phyloP scores from a whole-genome alignment of 768 basidiomycete genomes.

The Hypholoma fasciculare region DNA sequence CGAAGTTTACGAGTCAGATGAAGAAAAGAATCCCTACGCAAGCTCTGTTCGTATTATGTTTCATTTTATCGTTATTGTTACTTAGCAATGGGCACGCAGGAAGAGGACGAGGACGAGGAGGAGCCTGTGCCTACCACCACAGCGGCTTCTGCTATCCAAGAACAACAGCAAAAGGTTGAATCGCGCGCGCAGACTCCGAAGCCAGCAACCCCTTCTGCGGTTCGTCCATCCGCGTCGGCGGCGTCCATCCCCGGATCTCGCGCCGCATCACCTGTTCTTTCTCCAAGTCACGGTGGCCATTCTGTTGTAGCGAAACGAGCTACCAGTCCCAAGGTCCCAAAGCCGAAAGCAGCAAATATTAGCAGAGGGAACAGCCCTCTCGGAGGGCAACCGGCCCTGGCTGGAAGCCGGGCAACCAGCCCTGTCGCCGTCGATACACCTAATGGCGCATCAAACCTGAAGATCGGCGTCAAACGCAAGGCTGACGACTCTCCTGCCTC shows the following conservation, averaged over 20 bases:
- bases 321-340: constrained; percentile 75
- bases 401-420: constrained; percentile 43
- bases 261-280: constrained; percentile 57
- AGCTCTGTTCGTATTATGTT: constrained; percentile 55
- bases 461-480: constrained; percentile 43
- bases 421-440: constrained; percentile 30
- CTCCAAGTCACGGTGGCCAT: constrained; percentile 67
- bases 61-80: not conserved
- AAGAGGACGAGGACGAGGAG: constrained; percentile 78
- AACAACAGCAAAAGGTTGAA: constrained; percentile 46
- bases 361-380: constrained; percentile 66
- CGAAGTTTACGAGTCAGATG: constrained; percentile 78
- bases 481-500: constrained; percentile 41
- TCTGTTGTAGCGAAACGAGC: constrained; percentile 82
- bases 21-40: constrained; percentile 82
- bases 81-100: constrained; percentile 32
- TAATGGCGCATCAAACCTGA: constrained; percentile 19
- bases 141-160: constrained; percentile 43
- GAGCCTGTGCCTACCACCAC: constrained; percentile 38
- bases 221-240: constrained; percentile 30
- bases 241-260: constrained; percentile 44
- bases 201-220: constrained; percentile 26
- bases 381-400: constrained; percentile 51
- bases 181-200: constrained; percentile 49
- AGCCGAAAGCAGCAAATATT: constrained; percentile 43